Evolutionary conservation across 257 asterid genomes (phyloP).

Genomic region (Phtheirospermum japonicum): DNA sequence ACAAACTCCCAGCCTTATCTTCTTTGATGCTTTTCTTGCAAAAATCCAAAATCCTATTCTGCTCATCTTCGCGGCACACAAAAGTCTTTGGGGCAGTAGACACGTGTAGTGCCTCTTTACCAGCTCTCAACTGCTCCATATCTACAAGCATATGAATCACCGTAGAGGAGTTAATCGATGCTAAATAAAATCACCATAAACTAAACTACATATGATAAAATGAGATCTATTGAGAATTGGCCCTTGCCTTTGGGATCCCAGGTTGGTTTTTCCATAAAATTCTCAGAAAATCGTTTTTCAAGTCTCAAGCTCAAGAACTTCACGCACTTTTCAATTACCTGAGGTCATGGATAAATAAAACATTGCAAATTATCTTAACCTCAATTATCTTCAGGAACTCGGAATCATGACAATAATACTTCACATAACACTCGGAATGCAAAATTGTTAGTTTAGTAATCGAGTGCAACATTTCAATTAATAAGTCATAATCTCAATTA

Average conservation of each 20-base stretch:
- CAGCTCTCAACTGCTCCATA: constrained; percentile 58
- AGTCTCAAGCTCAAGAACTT: constrained; percentile 31
- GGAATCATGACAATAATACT: no score
- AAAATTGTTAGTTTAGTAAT: neutral
- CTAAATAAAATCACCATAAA: neutral
- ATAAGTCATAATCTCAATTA: neutral
- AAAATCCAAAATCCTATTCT: constrained; percentile 62
- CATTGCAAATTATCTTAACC: constrained; percentile 12
- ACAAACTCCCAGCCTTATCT: constrained; percentile 82
- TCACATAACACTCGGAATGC: neutral
- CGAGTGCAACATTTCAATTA: neutral
- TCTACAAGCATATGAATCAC: constrained; percentile 38
- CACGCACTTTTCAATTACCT: constrained; percentile 44
- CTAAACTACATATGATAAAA: neutral
- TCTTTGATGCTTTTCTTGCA: constrained; percentile 67
- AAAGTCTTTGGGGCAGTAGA: constrained; percentile 62
- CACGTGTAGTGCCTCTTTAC: constrained; percentile 80
- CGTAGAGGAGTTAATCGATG: constrained; percentile 2
- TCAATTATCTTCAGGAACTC: neutral
- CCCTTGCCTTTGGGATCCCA: constrained; percentile 76
- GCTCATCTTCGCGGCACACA: constrained; percentile 76
- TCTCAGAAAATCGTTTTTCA: constrained; percentile 42
- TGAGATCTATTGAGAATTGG: no score
- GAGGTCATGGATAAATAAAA: neutral
- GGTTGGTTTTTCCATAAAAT: constrained; percentile 40